phyloP scores from a whole-genome alignment of 2,329 filamentous ascomycete species.

The Alternaria viburni region DNA sequence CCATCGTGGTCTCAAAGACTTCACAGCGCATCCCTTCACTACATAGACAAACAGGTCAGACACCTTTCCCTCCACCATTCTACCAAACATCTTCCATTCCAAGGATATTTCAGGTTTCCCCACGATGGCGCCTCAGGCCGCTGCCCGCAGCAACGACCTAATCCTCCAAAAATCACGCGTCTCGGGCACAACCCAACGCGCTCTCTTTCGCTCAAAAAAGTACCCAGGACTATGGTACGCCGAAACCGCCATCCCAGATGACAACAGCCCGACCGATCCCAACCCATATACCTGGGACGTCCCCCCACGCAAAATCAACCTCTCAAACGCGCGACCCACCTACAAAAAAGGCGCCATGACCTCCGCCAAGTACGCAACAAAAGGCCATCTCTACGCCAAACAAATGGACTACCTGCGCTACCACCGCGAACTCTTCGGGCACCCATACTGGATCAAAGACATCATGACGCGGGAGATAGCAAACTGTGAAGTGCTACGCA shows the following conservation, averaged over 20 bases:
- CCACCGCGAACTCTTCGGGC: background rate
- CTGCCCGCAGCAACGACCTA: background rate
- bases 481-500: background rate
- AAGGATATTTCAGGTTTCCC: no score
- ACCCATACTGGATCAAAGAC: background rate
- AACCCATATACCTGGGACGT: background rate
- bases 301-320: background rate
- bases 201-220: background rate
- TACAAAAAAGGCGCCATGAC: background rate
- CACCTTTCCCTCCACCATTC: background rate
- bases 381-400: background rate
- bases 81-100: background rate
- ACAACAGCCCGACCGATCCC: background rate
- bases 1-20: constrained; percentile 4
- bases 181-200: background rate
- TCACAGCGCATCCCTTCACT: background rate
- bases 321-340: background rate
- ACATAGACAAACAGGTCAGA: background rate
- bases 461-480: background rate
- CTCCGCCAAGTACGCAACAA: background rate
- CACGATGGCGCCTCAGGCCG: background rate
- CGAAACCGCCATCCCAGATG: background rate
- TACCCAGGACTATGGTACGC: background rate
- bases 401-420: background rate
- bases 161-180: background rate